A percentile compares a stretch with the other conserved stretches of the same genome.
phyloP scores from a whole-genome alignment of 129 eudicot genomes.

The Tagetes erecta region DNA sequence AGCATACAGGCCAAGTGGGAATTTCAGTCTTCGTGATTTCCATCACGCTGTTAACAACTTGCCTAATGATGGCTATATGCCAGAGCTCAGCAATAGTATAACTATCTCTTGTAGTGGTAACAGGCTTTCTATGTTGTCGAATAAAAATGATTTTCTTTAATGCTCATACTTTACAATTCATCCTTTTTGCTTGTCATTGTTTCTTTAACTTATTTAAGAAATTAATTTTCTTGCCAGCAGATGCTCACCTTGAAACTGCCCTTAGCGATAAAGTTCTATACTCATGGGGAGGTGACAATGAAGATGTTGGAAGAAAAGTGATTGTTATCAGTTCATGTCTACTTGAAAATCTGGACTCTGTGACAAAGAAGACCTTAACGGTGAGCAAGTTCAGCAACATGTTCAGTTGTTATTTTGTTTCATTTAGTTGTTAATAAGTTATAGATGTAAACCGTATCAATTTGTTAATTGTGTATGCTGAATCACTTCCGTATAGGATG shows the following conservation, averaged over 20 bases:
- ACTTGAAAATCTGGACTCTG: conserved; percentile 54
- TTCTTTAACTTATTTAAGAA: conserved; percentile 6
- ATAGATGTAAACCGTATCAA: conserved; percentile 7
- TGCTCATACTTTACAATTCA: conserved; percentile 6
- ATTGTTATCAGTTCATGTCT: conserved; percentile 58
- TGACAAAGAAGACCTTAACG: conserved; percentile 51
- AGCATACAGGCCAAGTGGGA: conserved; percentile 78
- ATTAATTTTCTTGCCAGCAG: conserved; percentile 30
- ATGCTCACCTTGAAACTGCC: conserved; percentile 59
- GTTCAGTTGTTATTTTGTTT: conserved; percentile 1
- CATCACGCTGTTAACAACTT: conserved; percentile 88
- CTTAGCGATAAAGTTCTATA: conserved; percentile 61
- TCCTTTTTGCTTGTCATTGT: not conserved
- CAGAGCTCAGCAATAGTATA: conserved; percentile 48
- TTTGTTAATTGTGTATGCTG: not conserved
- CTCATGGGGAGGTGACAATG: conserved; percentile 65
- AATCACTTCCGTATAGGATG: conserved; percentile 47
- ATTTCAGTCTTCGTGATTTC: conserved; percentile 84
- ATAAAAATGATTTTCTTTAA: not conserved
- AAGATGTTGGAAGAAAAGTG: conserved; percentile 71
- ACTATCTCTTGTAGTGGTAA: conserved; percentile 54
- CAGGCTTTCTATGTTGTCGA: not conserved
- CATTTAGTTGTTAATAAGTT: conserved; percentile 11
- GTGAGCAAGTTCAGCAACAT: conserved; percentile 42
- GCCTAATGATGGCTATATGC: conserved; percentile 68